Base-by-base conservation (phyloP, 768 basidiomycete species). In the Hydnomerulius pinastri region DNA sequence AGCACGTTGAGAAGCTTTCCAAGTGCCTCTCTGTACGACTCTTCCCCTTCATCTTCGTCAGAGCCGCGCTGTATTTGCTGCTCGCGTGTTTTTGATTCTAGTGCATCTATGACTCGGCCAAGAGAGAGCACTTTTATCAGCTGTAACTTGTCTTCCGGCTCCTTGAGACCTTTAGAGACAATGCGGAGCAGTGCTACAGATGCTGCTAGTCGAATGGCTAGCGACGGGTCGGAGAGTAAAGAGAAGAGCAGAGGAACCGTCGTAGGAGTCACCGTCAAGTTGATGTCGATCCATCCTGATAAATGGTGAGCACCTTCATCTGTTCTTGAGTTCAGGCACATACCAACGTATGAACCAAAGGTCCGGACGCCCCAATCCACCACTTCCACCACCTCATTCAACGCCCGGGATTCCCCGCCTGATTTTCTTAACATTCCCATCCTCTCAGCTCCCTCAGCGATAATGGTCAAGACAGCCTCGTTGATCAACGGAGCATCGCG, bases 211-310 rank as follows among this genome's bases (percentile, higher is more conserved):
- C 93, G 89, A 59, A 98, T 85, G 3, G 87, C 79, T 24, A 92
- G 68, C 10, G 86, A 85, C 0, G 81, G 71, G 62, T 94, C 88
- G 13, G 86, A 86, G 32, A 98, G 80, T 33, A 97, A 77, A 30
- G 77, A 81, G 66, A 95, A 93, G 37, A 97, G 78, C 29, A 98
- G 73, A 5, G 88, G 85, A 28, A 98, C 82, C 2, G 95, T 92
- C 12, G 80, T 82, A 11, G 90, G 91, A 2, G 95, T 98, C 51
- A 99, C 88, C 11, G 97, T 94, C 55, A 98, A 75, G 62, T 92
- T 93, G 58, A 99, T 95, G 63, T 99, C 97, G 58, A 98, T 89
- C 97, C 97, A 99, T 12, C 93, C 96, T 97, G 24, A 36, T 4
- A 32, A 29, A 42, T n/a, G 20, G 13, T 51, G 29, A 58, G 51